Base-by-base conservation (phyloP, 139 green algal species). In the Chlorella sp. region DNA sequence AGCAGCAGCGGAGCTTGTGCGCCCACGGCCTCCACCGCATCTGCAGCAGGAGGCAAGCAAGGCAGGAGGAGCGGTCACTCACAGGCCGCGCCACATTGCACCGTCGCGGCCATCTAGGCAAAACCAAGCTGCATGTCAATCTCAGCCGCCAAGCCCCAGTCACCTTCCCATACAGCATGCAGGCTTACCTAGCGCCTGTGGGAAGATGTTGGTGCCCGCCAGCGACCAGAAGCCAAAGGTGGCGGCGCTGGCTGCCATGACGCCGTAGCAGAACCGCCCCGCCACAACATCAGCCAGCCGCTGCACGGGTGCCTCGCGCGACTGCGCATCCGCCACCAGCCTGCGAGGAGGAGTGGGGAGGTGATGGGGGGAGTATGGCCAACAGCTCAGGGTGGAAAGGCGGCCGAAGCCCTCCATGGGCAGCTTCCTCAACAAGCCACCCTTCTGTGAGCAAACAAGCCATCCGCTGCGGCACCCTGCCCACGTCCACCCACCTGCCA, bases 171-270 rank as follows among this genome's bases (percentile, higher is more conserved):
- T 60, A 15, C 51, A 23, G 51, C 51, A 16, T 60, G 9, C 51
- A 60, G 89, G 13, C 51, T 73, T 82, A 75, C 78, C 81, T 57
- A 95, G 41, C 3, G 89, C 93, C 26, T 85, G 36, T 1, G 93
- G 91, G 74, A 93, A 96, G 23, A 92, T n/a, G 36, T 41, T 70
- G 1, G 76, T 36, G 28, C 89, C 87, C 57, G 81, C 76, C 56
- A 69, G 56, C 21, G 83, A 74, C 96, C 97, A 99, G 90, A 98
- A 99, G 34, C 30, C 80, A 81, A 98, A 97, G 16, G 96, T 99
- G 34, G 90, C 85, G 0, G 93, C 94, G 4, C 92, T 90, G 12
- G 94, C 90, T 13, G 89, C 91, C 95, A 99, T 98, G 32, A 99
- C 94, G 38, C 90, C 90, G 67, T 95, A 98, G 87, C 94, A 97